Evolutionary conservation across 2,329 filamentous ascomycete species (phyloP).

Genomic region (Paraphaeosphaeria sporulosa): DNA sequence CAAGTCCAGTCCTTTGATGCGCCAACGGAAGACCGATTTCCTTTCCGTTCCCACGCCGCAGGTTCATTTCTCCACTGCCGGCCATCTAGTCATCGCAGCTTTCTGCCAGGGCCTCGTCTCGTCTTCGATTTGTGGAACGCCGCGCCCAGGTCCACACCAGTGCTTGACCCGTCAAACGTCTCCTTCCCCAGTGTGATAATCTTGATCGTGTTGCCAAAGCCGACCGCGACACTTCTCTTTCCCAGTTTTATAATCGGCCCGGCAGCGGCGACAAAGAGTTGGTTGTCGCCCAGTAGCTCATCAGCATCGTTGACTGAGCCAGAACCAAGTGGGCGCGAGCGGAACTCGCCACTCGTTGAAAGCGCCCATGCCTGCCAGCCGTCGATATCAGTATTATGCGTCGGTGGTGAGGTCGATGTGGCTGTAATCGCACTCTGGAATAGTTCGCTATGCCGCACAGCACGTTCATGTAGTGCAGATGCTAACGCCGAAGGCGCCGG

Average conservation of each 20-base stretch:
- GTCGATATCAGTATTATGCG: conserved; percentile 36
- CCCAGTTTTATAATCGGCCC: conserved; percentile 72
- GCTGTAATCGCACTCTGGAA: conserved; percentile 11
- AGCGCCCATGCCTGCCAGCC: conserved; percentile 64
- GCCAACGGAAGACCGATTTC: not conserved
- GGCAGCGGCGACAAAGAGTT: conserved; percentile 70
- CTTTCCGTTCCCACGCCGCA: not conserved
- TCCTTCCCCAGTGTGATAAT: conserved; percentile 72
- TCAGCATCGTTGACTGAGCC: conserved; percentile 21
- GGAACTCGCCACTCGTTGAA: conserved; percentile 55
- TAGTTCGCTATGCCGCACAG: conserved; percentile 23
- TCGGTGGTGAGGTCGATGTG: conserved; percentile 3
- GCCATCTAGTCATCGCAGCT: conserved; percentile 23
- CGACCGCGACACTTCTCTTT: conserved; percentile 70
- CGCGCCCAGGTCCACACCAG: conserved; percentile 13
- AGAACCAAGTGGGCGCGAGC: conserved; percentile 46
- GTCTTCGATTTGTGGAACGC: conserved; percentile 23
- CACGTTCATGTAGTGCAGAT: conserved; percentile 40
- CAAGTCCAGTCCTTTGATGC: conserved; percentile 1
- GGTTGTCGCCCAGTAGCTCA: conserved; percentile 49
- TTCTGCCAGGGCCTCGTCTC: conserved; percentile 25
- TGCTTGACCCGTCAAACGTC: conserved; percentile 59
- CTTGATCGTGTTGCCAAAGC: conserved; percentile 76
- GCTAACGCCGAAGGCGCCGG: conserved; percentile 23
- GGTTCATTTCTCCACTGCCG: not conserved